phyloP scores from a whole-genome alignment of 352 stramenopile species.

The Globisporangium paddicum region DNA sequence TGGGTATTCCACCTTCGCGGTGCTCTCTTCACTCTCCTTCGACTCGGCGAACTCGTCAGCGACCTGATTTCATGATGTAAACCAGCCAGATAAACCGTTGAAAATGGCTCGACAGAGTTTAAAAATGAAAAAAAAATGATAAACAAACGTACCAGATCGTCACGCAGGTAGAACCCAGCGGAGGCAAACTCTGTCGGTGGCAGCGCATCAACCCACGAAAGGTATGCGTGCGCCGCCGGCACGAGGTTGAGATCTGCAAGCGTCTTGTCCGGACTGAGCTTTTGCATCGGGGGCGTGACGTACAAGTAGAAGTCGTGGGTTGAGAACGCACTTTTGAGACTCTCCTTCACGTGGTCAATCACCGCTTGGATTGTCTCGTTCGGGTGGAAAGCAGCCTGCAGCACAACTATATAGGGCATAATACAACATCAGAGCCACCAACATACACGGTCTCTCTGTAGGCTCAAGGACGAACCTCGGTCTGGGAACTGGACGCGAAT shows the following conservation, averaged over 20 bases:
- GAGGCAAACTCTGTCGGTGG: constrained; percentile 13
- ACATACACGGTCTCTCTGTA: too few relatives aligned
- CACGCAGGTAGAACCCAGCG: constrained; percentile 53
- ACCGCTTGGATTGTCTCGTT: constrained; percentile 75
- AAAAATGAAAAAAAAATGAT: neutral
- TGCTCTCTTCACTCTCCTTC: constrained; percentile 25
- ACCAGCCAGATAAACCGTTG: too few relatives aligned
- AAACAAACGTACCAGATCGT: constrained; percentile 38
- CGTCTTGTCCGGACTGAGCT: constrained; percentile 47
- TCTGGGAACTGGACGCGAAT: constrained; percentile 84
- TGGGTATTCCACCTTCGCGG: constrained; percentile 32
- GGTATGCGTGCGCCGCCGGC: constrained; percentile 68
- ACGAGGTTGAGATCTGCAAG: constrained; percentile 69
- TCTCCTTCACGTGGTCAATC: constrained; percentile 54
- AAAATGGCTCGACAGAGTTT: neutral
- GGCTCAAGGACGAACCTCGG: constrained; percentile 37
- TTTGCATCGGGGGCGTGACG: constrained; percentile 70
- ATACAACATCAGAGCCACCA: too few relatives aligned
- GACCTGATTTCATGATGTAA: constrained; percentile 25
- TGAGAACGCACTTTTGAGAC: constrained; percentile 24
- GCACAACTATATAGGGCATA: constrained; percentile 38
- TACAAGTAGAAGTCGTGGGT: constrained; percentile 65
- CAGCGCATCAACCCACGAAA: constrained; percentile 54
- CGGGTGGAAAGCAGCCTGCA: constrained; percentile 83
- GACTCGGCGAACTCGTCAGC: constrained; percentile 28